A percentile compares a stretch with the other conserved stretches of the same genome.
Conservation (phyloP, 768 basidiomycete genomes). For the Suillus weaverae region DNA sequence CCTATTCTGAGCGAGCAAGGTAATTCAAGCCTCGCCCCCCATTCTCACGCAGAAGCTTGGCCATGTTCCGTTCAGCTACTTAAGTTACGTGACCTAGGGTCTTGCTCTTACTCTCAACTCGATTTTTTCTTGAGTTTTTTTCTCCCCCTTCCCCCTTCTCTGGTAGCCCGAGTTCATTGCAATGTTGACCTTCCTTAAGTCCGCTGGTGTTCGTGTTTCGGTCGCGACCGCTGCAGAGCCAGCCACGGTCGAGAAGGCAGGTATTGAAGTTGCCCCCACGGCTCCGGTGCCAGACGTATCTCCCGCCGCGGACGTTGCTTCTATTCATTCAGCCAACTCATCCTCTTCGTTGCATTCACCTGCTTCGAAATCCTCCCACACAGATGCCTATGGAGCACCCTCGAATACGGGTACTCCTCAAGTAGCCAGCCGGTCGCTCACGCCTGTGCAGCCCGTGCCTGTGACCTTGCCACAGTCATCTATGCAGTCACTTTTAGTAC, state of each 20-base stretch:
- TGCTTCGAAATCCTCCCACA: slow-evolving; percentile 19
- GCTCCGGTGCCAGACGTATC: slow-evolving; percentile 5
- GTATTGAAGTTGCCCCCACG: background rate
- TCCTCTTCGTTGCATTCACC: slow-evolving; percentile 16
- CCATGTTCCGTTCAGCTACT: background rate
- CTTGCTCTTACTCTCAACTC: slow-evolving; percentile 7
- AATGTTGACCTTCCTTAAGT: slow-evolving; percentile 31
- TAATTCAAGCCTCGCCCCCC: background rate
- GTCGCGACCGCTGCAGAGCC: background rate
- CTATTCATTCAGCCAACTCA: background rate
- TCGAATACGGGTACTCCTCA: slow-evolving; percentile 4
- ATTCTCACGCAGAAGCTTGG: slow-evolving; percentile 32
- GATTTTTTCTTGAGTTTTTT: slow-evolving; percentile 1
- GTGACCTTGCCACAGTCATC: slow-evolving; percentile 22
- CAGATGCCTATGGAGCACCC: slow-evolving; percentile 22
- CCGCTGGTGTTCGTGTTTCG: slow-evolving; percentile 11
- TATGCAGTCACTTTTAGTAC: slow-evolving; percentile 13
- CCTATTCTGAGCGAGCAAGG: slow-evolving; percentile 6
- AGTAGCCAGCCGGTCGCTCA: background rate
- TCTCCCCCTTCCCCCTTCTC: background rate
- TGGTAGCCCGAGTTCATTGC: background rate
- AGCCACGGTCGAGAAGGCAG: slow-evolving; percentile 4
- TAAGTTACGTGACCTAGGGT: slow-evolving; percentile 29
- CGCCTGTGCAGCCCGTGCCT: slow-evolving; percentile 6
- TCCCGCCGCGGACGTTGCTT: background rate